Base-by-base conservation (phyloP, 208 protist species). In the Crithidia fasciculata region DNA sequence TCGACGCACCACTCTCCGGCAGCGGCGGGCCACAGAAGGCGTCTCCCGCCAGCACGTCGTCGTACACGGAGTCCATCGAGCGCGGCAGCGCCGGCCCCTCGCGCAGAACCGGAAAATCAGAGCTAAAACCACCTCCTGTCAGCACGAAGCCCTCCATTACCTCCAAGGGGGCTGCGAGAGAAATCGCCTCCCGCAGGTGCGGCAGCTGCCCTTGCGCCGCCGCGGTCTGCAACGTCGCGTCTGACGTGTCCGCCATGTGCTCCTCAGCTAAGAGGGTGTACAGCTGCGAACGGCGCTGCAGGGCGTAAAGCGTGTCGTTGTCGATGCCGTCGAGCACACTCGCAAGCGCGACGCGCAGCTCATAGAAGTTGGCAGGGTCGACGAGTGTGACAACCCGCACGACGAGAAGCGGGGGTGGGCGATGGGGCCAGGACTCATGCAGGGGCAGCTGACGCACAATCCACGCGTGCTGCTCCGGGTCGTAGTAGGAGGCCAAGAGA, bases 401-500 rank as follows among this genome's bases (percentile, higher is more conserved):
- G 9, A 66, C 69, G n/a, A 91, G 41, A 18, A 74, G 18, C 8
- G 59, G 66, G 9, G 73, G 73, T 9, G 49, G 57, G 52, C 65
- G 71, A 50, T 49, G 80, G 59, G 60, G 72, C 64, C 41, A 71
- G 4, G 40, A 44, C 62, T 50, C 72, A 41, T 78, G 59, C n/a
- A 88, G 55, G 2, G 80, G 78, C 18, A 70, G 41, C 40, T 87
- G 88, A 13, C 81, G 55, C 52, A 93, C 85, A 3, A 89, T 75
- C 88, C 88, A 93, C 2, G 59, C 55, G 54, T 84, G 80, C 52
- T 65, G 61, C 56, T 79, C 79, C 0, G 78, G 78, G 49, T 89
- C 72, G 75, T 84, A 90, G 67, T 86, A 89, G 52, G 85, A 90
- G n/a, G 83, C 74, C 2, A 89, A 49, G 4, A 93, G 59, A 4